Evolutionary conservation across 257 asterid genomes (phyloP).

Genomic region (Solanum tarijense): DNA sequence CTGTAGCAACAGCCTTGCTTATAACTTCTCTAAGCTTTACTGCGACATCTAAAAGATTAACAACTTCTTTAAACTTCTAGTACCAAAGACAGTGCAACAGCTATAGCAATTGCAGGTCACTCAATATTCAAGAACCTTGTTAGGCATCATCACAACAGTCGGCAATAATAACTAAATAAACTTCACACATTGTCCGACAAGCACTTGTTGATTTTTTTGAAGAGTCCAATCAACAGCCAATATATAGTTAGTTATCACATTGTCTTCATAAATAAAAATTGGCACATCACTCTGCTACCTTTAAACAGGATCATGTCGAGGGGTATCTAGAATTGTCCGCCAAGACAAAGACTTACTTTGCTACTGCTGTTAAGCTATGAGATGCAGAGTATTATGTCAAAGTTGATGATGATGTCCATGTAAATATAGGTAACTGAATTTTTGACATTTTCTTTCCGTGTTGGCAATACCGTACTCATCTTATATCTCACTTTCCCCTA

Average conservation of each 20-base stretch:
- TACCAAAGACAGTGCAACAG: too few species aligned
- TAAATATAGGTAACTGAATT: slow-evolving; percentile 58
- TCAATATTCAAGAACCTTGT: too few species aligned
- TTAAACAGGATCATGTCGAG: slow-evolving; percentile 72
- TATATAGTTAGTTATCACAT: neutral
- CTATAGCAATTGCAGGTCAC: too few species aligned
- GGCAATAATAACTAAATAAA: too few species aligned
- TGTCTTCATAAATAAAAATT: neutral
- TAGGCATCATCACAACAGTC: too few species aligned
- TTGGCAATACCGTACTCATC: neutral
- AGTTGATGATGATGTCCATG: slow-evolving; percentile 95
- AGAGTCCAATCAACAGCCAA: neutral
- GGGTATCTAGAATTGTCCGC: slow-evolving; percentile 93
- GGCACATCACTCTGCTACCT: neutral
- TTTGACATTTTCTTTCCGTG: neutral
- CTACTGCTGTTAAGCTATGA: slow-evolving; percentile 66
- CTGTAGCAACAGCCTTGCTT: too few species aligned
- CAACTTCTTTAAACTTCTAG: too few species aligned
- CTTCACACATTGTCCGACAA: neutral
- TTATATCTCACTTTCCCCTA: neutral
- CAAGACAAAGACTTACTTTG: slow-evolving; percentile 74
- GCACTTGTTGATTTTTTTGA: neutral
- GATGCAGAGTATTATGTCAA: slow-evolving; percentile 90
- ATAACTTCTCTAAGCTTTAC: too few species aligned
- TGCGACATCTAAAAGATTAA: too few species aligned